A percentile compares a stretch with the other conserved stretches of the same genome.
These are phyloP conservation scores for Aspergillus floridensis DNA, from an alignment of 2,329 filamentous ascomycete species.

Conservation along the genomic window DNA sequence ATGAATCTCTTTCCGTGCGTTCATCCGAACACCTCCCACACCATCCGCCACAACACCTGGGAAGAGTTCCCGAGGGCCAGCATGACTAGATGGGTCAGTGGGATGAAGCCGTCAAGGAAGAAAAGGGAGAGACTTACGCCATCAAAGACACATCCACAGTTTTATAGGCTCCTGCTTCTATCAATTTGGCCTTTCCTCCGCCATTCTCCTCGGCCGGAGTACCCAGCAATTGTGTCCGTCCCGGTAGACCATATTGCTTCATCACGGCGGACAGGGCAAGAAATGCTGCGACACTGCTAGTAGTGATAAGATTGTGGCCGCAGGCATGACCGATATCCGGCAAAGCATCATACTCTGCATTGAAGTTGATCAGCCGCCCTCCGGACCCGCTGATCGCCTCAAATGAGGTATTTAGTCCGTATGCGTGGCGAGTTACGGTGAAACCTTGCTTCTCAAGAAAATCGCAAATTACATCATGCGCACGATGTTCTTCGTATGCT, in stretches of 20 bases:
- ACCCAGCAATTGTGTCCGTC: constrained; percentile 36
- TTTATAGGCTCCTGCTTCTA: constrained; percentile 45
- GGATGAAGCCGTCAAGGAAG: background rate
- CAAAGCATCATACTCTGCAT: constrained; percentile 46
- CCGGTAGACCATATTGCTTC: constrained; percentile 40
- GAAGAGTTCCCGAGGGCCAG: constrained; percentile 27
- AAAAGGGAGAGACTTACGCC: constrained; percentile 29
- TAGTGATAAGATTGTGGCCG: constrained; percentile 42
- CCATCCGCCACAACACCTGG: constrained; percentile 22
- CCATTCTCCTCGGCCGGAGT: constrained; percentile 42
- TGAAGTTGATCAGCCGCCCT: constrained; percentile 37
- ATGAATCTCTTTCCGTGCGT: constrained; percentile 35
- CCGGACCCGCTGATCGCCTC: constrained; percentile 46
- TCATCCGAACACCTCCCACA: constrained; percentile 30
- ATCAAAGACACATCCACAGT: constrained; percentile 45
- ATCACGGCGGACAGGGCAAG: constrained; percentile 50
- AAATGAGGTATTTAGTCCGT: constrained; percentile 54
- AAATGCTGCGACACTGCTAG: constrained; percentile 35
- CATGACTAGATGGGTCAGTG: constrained; percentile 21
- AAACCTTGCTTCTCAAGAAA: constrained; percentile 49
- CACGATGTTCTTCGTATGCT: constrained; percentile 51
- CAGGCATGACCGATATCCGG: constrained; percentile 43
- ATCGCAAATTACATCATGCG: constrained; percentile 50
- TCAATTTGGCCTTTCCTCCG: constrained; percentile 42
- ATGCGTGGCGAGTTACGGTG: constrained; percentile 49